Evolutionary conservation across 2,329 filamentous ascomycete species (phyloP).

Genomic region (Alternaria solani): DNA sequence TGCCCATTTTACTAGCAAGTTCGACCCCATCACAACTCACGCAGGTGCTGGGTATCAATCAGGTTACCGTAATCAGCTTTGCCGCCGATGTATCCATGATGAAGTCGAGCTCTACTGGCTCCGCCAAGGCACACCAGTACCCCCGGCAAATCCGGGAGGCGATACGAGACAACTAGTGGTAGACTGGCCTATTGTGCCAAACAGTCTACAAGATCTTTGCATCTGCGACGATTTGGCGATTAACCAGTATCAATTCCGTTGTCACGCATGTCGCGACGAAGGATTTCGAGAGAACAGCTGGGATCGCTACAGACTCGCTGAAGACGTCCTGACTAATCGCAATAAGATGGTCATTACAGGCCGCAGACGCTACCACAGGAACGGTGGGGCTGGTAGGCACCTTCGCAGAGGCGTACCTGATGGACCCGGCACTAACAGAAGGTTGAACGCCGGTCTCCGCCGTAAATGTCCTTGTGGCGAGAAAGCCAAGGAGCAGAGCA

Average conservation of each 20-base stretch:
- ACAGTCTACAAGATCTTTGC: neutral
- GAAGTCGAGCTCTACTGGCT: constrained; percentile 12
- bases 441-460: neutral
- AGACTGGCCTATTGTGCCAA: neutral
- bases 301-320: neutral
- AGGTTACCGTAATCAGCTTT: constrained; percentile 2
- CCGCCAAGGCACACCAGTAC: neutral
- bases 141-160: neutral
- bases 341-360: neutral
- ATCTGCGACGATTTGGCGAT: neutral
- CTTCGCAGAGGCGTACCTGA: neutral
- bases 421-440: neutral
- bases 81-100: constrained; percentile 2
- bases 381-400: neutral
- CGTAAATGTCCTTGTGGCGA: constrained; percentile 5
- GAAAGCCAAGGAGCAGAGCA: neutral
- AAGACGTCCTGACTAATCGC: neutral
- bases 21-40: neutral
- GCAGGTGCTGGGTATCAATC: neutral
- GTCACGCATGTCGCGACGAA: neutral
- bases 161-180: neutral
- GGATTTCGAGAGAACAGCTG: neutral
- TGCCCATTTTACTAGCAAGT: neutral
- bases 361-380: neutral
- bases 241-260: neutral